A percentile compares a stretch with the other conserved stretches of the same genome.
Evolutionary conservation across 805 yeast genomes (phyloP).

Genomic region (Starmerella bacillaris): DNA sequence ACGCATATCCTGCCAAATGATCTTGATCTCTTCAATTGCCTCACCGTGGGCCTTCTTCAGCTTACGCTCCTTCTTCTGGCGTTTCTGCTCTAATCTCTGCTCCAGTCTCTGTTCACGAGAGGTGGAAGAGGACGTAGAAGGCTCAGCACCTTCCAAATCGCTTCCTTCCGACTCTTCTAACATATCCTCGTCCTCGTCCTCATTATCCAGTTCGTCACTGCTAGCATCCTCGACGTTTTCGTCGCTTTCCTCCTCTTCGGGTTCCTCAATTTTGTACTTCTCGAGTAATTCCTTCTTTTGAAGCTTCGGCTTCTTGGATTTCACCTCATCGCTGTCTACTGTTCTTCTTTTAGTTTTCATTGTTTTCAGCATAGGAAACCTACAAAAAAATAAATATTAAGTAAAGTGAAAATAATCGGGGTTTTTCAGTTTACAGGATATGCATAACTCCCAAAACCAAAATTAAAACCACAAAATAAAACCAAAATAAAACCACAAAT

Average conservation of each 20-base stretch:
- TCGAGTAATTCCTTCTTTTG: neutral
- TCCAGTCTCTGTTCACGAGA: slow-evolving; percentile 26
- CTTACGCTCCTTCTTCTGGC: slow-evolving; percentile 63
- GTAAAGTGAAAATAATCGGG: neutral
- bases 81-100: slow-evolving; percentile 70
- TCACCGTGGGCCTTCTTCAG: slow-evolving; percentile 71
- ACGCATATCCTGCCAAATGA: slow-evolving; percentile 79
- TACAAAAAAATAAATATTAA: neutral
- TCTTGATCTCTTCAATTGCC: slow-evolving; percentile 69
- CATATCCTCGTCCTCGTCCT: slow-evolving; percentile 8
- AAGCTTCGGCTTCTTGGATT: neutral
- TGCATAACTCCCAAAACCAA: too few relatives aligned
- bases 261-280: neutral
- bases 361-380: neutral
- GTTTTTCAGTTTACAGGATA: neutral
- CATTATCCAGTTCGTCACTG: neutral
- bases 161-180: slow-evolving; percentile 9
- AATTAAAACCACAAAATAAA: too few relatives aligned
- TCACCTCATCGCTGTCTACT: neutral
- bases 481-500: too few relatives aligned
- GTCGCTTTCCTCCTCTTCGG: neutral
- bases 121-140: slow-evolving; percentile 1
- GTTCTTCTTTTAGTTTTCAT: neutral
- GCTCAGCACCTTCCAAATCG: slow-evolving; percentile 5
- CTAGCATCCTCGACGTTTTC: neutral